Percentiles rank a stretch among this genome's conserved stretches.
Conservation (phyloP, 495 filamentous ascomycete species). For the Talaromyces liani region DNA sequence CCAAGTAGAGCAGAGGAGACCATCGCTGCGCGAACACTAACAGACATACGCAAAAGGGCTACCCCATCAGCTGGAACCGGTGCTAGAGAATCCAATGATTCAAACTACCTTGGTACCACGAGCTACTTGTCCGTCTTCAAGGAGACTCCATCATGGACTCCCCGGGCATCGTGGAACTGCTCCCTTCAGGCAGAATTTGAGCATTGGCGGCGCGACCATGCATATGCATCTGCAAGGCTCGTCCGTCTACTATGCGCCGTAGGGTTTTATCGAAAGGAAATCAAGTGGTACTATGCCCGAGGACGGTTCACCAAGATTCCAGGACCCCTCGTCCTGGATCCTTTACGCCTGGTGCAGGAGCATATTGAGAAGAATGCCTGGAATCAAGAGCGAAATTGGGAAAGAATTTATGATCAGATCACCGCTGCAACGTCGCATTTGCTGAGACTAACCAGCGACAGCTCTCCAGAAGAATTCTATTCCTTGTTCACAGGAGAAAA, state of each 20-base stretch:
- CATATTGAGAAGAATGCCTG: slow-evolving; percentile 5
- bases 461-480: slow-evolving; percentile 14
- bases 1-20: not conserved
- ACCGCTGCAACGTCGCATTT: slow-evolving; percentile 1
- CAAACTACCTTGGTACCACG: slow-evolving; percentile 8
- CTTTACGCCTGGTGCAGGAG: slow-evolving; percentile 3
- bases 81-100: not conserved
- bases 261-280: slow-evolving; percentile 8
- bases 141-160: not conserved
- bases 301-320: slow-evolving; percentile 11
- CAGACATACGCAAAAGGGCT: not conserved
- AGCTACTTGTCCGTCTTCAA: slow-evolving; percentile 14
- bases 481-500: slow-evolving; percentile 31
- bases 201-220: slow-evolving; percentile 9
- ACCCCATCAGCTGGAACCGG: too few relatives aligned
- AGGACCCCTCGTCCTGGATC: slow-evolving; percentile 6
- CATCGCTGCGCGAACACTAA: not conserved
- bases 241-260: slow-evolving; percentile 14
- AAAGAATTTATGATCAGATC: not conserved
- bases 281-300: slow-evolving; percentile 7
- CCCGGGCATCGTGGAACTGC: not conserved
- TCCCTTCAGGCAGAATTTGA: slow-evolving; percentile 7
- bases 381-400: not conserved
- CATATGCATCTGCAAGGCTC: slow-evolving; percentile 15
- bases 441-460: slow-evolving; percentile 5